A percentile compares a stretch with the other conserved stretches of the same genome.
Conservation (phyloP, 192 early-diverging fungal genomes). For the Coemansia sp. region DNA sequence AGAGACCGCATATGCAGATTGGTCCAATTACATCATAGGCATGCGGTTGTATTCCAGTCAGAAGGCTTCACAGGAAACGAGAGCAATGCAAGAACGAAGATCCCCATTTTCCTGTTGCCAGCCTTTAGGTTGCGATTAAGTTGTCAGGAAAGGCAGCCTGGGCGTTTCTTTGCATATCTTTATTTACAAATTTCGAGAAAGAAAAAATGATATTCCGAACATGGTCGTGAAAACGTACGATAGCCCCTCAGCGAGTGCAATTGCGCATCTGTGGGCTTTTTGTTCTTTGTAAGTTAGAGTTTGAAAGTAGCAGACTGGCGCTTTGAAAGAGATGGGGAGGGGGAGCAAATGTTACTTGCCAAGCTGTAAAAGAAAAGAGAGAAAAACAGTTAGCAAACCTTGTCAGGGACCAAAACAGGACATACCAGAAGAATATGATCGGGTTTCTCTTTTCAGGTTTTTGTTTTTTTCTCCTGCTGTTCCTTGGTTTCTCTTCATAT, state of each 20-base stretch:
- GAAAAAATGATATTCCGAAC: not conserved
- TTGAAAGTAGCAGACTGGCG: not conserved
- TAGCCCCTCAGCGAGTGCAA: not conserved
- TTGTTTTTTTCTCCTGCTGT: conserved; percentile 13
- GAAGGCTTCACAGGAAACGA: not conserved
- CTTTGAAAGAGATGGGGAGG: not conserved
- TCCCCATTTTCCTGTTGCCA: not conserved
- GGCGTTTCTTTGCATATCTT: conserved; percentile 6
- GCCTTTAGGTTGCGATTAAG: not conserved
- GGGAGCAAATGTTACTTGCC: not conserved
- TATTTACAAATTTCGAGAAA: conserved; percentile 1
- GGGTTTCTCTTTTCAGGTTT: conserved; percentile 3
- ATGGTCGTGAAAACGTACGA: conserved; percentile 4
- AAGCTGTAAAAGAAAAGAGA: no score
- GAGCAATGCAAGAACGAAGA: not conserved
- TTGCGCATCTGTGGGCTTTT: not conserved
- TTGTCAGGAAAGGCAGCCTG: not conserved
- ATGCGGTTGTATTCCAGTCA: not conserved
- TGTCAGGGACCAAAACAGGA: not conserved
- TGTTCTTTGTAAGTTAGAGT: not conserved
- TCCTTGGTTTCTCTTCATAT: not conserved
- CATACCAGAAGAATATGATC: not conserved
- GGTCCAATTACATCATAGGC: conserved; percentile 14
- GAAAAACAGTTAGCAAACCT: no score
- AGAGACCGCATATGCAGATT: not conserved